phyloP scores from a whole-genome alignment of 2,329 filamentous ascomycete species.

The Trichoderma citrinoviride region DNA sequence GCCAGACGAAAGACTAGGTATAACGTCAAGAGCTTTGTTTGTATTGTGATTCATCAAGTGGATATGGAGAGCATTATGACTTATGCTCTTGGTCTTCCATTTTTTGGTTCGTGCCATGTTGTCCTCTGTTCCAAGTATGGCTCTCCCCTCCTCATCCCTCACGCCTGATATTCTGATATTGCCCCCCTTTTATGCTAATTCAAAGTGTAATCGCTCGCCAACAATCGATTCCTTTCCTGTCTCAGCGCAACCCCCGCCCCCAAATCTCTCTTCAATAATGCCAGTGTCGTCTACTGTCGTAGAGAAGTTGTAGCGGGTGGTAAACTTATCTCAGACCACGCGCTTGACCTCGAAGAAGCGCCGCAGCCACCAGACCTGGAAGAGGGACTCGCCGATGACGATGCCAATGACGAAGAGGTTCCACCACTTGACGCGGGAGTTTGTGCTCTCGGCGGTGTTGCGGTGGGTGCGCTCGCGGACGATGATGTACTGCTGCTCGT shows the following conservation, averaged over 20 bases:
- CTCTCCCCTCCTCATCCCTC: not conserved
- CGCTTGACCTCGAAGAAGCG: constrained; percentile 91
- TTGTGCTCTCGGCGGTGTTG: constrained; percentile 98
- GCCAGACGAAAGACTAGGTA: not conserved
- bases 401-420: constrained; percentile 93
- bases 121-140: not conserved
- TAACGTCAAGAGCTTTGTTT: not conserved
- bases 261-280: not conserved
- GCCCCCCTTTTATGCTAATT: constrained; percentile 28
- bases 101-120: not conserved
- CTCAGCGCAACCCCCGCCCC: not conserved
- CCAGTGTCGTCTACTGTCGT: not conserved
- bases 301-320: too few species aligned
- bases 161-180: not conserved
- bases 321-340: constrained; percentile 52
- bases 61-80: constrained; percentile 9
- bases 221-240: not conserved
- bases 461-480: constrained; percentile 92
- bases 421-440: constrained; percentile 98
- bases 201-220: not conserved
- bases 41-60: constrained; percentile 2
- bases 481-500: constrained; percentile 97
- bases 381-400: constrained; percentile 85
- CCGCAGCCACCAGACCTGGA: constrained; percentile 99
- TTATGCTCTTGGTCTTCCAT: not conserved